Evolutionary conservation across 73 alveolate genomes (phyloP), one percentile per base, ranked within the genome.

Genomic region (Blepharisma japonicum): DNA sequence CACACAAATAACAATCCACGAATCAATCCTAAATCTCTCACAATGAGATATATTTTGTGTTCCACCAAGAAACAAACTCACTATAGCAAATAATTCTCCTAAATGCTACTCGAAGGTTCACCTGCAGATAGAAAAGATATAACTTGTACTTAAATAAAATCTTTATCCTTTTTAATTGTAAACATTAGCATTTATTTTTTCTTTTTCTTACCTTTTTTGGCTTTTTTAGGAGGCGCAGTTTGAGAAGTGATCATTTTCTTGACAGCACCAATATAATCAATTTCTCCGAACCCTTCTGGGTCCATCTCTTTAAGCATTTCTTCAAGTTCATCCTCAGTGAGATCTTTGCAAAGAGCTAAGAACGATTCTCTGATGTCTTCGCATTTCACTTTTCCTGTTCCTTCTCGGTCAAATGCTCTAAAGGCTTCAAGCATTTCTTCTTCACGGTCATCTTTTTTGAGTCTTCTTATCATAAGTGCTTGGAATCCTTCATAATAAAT

Each of bases 401-500:
- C 68, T 39, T 84, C 91, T 80, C 50, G 81, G 56, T 84, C 91
- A 71, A 77, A 84, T n/a, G 82, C 87, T 55, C 68, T 46, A 46
- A 84, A 84, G 21, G 87, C 87, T 5, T 23, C 80, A n/a, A 70
- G 11, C 11, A 70, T 48, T 38, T 70, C 80, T 70, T 70, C 46
- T 70, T 70, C 68, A 72, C 27, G 11, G 46, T 47, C 27, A 70
- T 70, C 61, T 70, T 71, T 81, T 8, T 48, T 42, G n/a, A 83
- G 87, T 46, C 87, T 56, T 38, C 56, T 53, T 1, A 61, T 25
- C 93, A 92, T 85, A 32, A 92, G 83, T 45, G 85, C 61, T 39
- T 86, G 56, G 84, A 92, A 92, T 72, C 81, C 92, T 11, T 90
- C 94, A 81, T 68, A 92, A 82, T 86, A 85, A 27, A 92, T 87